These are phyloP conservation scores for Ophiosphaerella narmari DNA, from an alignment of 2,329 filamentous ascomycete genomes.

Conservation along the genomic window DNA sequence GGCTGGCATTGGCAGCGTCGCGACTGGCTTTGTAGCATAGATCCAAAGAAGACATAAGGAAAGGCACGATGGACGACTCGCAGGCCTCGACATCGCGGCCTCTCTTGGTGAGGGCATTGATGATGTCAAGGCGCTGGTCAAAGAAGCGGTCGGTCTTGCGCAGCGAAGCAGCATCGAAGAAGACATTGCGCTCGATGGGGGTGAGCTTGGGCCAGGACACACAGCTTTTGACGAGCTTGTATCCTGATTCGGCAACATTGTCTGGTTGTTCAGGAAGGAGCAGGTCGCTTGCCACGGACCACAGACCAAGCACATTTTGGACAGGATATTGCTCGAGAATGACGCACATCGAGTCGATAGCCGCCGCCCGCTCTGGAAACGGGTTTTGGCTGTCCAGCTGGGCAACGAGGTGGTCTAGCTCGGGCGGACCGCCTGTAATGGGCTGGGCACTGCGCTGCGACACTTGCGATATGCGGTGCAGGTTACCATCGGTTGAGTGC, in stretches of 20 bases:
- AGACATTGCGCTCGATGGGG: conserved; percentile 43
- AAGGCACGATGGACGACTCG: conserved; percentile 41
- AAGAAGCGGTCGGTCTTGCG: conserved; percentile 36
- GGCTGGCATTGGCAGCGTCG: conserved; percentile 28
- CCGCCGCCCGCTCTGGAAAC: conserved; percentile 35
- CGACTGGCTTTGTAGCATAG: conserved; percentile 38
- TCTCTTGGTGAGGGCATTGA: conserved; percentile 43
- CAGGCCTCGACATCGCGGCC: conserved; percentile 47
- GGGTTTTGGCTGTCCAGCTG: conserved; percentile 33
- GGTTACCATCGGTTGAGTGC: conserved; percentile 31
- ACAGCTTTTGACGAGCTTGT: conserved; percentile 42
- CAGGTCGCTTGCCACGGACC: conserved; percentile 45
- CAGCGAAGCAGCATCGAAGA: conserved; percentile 43
- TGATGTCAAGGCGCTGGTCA: conserved; percentile 40
- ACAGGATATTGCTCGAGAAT: conserved; percentile 44
- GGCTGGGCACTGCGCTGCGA: conserved; percentile 22
- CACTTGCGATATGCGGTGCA: conserved; percentile 32
- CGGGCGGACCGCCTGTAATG: conserved; percentile 44
- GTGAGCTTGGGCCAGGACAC: conserved; percentile 40
- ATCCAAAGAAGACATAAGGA: conserved; percentile 39
- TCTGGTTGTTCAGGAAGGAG: conserved; percentile 40
- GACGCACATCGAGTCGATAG: conserved; percentile 38
- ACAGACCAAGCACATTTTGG: conserved; percentile 43
- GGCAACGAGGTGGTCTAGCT: conserved; percentile 38
- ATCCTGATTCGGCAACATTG: conserved; percentile 40